Evolutionary conservation across 345 rosid species (phyloP).

Genomic region (Eucalyptus rudis): DNA sequence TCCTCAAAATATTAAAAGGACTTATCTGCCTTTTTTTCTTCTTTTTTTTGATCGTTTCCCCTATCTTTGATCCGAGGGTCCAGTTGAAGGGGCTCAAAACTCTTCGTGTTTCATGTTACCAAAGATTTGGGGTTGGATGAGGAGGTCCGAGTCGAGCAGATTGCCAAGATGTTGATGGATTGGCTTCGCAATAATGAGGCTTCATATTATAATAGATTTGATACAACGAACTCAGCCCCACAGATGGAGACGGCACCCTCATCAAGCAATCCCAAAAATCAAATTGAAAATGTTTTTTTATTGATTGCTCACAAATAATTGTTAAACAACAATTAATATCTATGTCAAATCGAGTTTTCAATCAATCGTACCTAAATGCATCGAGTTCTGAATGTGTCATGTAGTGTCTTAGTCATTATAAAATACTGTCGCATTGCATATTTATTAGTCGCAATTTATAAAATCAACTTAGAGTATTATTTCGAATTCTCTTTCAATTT

Average conservation of each 20-base stretch:
- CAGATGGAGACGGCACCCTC: neutral
- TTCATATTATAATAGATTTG: neutral
- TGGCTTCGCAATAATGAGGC: neutral
- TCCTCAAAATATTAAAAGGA: neutral
- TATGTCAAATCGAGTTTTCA: neutral
- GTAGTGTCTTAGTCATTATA: neutral
- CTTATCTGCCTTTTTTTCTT: neutral
- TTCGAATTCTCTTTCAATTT: neutral
- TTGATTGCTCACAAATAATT: neutral
- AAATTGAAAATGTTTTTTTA: neutral
- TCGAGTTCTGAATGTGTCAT: rapidly evolving
- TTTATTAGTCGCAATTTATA: neutral
- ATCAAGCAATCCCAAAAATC: neutral
- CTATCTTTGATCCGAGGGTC: neutral
- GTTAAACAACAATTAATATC: neutral
- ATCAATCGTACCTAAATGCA: neutral
- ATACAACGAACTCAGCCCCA: neutral
- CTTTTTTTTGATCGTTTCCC: no score
- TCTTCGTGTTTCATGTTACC: neutral
- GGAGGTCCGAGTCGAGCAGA: neutral
- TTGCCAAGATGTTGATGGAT: neutral
- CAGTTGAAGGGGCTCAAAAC: neutral
- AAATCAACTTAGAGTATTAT: neutral
- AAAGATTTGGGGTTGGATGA: neutral
- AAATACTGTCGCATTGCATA: neutral